Evolutionary conservation across 352 stramenopile species (phyloP).

Genomic region (Saprolegnia parasitica): DNA sequence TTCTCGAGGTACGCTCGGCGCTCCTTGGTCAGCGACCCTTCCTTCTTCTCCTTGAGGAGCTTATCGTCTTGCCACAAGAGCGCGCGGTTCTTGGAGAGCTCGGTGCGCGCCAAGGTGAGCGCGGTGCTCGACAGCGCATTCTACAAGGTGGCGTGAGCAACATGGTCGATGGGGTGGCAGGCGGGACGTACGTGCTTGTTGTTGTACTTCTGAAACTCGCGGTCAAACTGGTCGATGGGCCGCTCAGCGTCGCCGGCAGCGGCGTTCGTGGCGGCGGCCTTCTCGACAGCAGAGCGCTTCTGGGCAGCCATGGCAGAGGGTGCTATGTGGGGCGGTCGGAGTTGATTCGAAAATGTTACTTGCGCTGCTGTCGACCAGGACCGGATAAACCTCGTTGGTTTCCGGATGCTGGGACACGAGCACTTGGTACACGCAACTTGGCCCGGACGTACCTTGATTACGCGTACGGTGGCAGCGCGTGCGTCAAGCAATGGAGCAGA

Average conservation of each 20-base stretch:
- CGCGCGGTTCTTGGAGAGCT: conserved; percentile 76
- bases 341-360: neutral
- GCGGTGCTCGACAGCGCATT: conserved; percentile 32
- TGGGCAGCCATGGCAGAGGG: neutral
- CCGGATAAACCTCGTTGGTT: neutral
- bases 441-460: neutral
- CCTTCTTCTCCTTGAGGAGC: conserved; percentile 64
- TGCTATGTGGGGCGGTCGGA: neutral
- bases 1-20: conserved; percentile 60
- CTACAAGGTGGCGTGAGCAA: neutral
- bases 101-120: conserved; percentile 67
- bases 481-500: neutral
- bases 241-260: neutral
- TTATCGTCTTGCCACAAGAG: conserved; percentile 83
- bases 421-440: conserved; percentile 4
- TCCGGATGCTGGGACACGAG: conserved; percentile 1
- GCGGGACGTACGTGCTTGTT: conserved; percentile 55
- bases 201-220: conserved; percentile 83
- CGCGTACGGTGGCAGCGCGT: neutral
- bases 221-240: conserved; percentile 69
- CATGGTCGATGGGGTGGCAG: neutral
- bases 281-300: neutral
- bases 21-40: conserved; percentile 52
- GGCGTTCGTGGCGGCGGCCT: neutral
- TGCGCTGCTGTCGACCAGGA: neutral